phyloP scores from a whole-genome alignment of 2,329 filamentous ascomycete species.

The Fusarium domesticum region DNA sequence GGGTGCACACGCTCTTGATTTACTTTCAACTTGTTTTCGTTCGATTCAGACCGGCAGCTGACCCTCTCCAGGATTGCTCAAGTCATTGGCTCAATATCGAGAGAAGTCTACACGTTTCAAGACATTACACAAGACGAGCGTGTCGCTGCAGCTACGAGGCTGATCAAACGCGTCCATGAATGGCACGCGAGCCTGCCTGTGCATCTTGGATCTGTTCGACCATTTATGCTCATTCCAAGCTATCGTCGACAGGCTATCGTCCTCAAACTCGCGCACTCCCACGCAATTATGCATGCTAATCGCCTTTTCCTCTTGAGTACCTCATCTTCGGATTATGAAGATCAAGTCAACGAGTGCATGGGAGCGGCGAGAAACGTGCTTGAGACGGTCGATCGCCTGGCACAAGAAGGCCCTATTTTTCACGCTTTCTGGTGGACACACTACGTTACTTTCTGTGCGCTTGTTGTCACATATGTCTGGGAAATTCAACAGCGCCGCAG shows the following conservation, averaged over 20 bases:
- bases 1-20: neutral
- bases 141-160: conserved; percentile 36
- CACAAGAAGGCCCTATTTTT: conserved; percentile 39
- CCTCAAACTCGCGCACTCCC: conserved; percentile 51
- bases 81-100: conserved; percentile 40
- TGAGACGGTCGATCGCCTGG: conserved; percentile 41
- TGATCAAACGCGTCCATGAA: conserved; percentile 38
- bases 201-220: conserved; percentile 42
- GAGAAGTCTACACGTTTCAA: conserved; percentile 40
- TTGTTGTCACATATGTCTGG: conserved; percentile 54
- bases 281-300: conserved; percentile 55
- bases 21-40: neutral
- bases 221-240: conserved; percentile 44
- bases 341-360: conserved; percentile 43
- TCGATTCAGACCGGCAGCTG: neutral
- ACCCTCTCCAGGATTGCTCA: conserved; percentile 32
- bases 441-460: conserved; percentile 53
- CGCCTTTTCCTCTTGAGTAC: conserved; percentile 49
- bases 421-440: conserved; percentile 54
- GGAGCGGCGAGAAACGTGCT: conserved; percentile 33
- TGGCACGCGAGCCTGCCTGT: conserved; percentile 42
- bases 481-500: conserved; percentile 32
- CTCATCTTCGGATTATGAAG: conserved; percentile 4
- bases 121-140: conserved; percentile 36
- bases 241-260: conserved; percentile 51